Percentiles rank a stretch among this genome's conserved stretches.
These are phyloP conservation scores for Phaeophleospora eucalypticola DNA, from an alignment of 2,329 filamentous ascomycete species.

Conservation along the genomic window DNA sequence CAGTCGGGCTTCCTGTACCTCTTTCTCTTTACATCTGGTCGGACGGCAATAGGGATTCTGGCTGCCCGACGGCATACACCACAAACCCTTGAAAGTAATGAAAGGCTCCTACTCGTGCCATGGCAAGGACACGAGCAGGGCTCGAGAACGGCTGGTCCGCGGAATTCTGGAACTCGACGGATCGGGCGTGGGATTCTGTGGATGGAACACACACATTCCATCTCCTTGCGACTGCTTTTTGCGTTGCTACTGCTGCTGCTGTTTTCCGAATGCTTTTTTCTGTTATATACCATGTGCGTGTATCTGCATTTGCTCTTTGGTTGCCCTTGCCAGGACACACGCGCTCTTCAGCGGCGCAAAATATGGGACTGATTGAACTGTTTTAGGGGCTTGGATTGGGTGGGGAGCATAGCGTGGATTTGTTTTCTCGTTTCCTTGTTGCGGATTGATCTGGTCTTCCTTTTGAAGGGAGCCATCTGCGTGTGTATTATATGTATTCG, in stretches of 20 bases:
- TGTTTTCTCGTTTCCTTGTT: constrained; percentile 4
- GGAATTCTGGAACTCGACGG: not conserved
- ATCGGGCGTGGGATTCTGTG: too few species aligned
- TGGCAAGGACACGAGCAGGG: not conserved
- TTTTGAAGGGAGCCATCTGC: not conserved
- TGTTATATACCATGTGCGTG: constrained; percentile 26
- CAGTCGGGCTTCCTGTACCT: constrained; percentile 2
- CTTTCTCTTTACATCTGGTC: not conserved
- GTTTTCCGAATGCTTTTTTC: constrained; percentile 6
- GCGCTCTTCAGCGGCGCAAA: constrained; percentile 10
- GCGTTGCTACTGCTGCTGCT: too few species aligned
- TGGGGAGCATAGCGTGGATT: constrained; percentile 17
- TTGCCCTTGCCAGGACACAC: not conserved
- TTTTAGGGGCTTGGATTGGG: too few species aligned
- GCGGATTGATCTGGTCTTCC: too few species aligned
- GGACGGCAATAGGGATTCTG: not conserved
- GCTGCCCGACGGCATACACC: not conserved
- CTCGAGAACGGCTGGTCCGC: constrained; percentile 9
- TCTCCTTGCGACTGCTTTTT: constrained; percentile 11
- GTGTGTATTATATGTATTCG: constrained; percentile 16
- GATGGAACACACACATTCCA: not conserved
- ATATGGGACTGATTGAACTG: constrained; percentile 1
- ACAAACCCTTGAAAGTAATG: not conserved
- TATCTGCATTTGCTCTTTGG: constrained; percentile 15
- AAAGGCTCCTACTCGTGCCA: not conserved